Evolutionary conservation across 495 filamentous ascomycete species (phyloP).

Genomic region (Trichoderma gamsii): DNA sequence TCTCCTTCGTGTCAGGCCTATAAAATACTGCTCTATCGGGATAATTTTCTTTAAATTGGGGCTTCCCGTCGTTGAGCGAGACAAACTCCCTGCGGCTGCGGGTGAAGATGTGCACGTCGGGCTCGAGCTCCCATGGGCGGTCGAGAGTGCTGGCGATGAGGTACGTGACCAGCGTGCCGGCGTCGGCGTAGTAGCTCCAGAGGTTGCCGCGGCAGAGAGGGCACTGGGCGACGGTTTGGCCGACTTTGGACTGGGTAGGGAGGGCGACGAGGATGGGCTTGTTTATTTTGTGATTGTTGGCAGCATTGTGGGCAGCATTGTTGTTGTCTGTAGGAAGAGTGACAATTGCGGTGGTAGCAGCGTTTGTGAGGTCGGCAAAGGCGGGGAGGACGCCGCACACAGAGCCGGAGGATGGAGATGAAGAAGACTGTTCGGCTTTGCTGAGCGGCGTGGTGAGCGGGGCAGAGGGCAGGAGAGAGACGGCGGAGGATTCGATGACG

Average conservation of each 20-base stretch:
- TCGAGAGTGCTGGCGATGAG: constrained; percentile 19
- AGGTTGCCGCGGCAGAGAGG: constrained; percentile 14
- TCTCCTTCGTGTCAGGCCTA: neutral
- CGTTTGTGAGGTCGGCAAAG: neutral
- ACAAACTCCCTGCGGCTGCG: constrained; percentile 15
- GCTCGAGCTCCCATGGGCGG: constrained; percentile 16
- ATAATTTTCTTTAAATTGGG: constrained; percentile 14
- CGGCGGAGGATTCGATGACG: constrained; percentile 15
- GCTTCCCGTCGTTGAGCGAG: constrained; percentile 11
- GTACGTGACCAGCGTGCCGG: constrained; percentile 16
- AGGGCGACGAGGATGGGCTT: constrained; percentile 8
- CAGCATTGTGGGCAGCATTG: too few relatives aligned
- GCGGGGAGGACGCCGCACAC: neutral
- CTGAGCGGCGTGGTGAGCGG: constrained; percentile 10
- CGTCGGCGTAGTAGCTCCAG: constrained; percentile 14
- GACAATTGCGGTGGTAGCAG: neutral
- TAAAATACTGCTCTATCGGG: neutral
- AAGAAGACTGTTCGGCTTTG: neutral
- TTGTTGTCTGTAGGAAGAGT: too few relatives aligned
- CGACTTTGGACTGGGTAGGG: constrained; percentile 14
- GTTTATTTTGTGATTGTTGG: too few relatives aligned
- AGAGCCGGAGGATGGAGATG: neutral
- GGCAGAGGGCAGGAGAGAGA: constrained; percentile 13
- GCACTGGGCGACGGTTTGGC: constrained; percentile 16
- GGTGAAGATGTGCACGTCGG: constrained; percentile 20